Evolutionary conservation across 495 filamentous ascomycete genomes (phyloP).

Genomic region (Cercophora sp.): DNA sequence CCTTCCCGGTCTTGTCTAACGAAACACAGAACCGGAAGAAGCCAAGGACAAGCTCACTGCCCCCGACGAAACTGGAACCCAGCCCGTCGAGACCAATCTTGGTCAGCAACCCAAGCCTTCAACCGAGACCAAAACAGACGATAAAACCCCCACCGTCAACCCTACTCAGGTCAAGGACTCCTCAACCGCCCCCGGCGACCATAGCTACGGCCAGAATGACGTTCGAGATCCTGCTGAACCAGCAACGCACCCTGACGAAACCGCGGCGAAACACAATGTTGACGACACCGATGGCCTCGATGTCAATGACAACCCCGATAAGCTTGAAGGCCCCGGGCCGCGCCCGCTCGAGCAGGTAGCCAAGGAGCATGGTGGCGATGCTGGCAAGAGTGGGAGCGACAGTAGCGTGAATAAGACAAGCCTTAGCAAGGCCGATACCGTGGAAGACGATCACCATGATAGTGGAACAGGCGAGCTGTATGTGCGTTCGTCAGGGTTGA

Average conservation of each 20-base stretch:
- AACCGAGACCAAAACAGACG: not conserved
- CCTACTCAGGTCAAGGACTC: constrained; percentile 26
- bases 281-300: constrained; percentile 24
- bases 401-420: constrained; percentile 10
- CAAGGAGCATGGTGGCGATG: constrained; percentile 40
- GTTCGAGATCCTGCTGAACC: constrained; percentile 31
- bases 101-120: not conserved
- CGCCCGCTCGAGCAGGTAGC: constrained; percentile 38
- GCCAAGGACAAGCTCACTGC: constrained; percentile 1
- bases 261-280: constrained; percentile 27
- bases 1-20: not conserved
- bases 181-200: constrained; percentile 26
- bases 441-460: constrained; percentile 34
- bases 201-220: constrained; percentile 36
- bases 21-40: not conserved
- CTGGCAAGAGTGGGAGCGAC: constrained; percentile 14
- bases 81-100: not conserved
- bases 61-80: not conserved
- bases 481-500: constrained; percentile 49
- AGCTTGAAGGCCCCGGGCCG: constrained; percentile 42
- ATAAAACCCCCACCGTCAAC: constrained; percentile 18
- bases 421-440: constrained; percentile 24
- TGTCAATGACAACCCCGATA: constrained; percentile 28
- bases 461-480: constrained; percentile 55
- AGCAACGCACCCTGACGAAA: constrained; percentile 22